Base-by-base conservation (phyloP, 2,329 filamentous ascomycete species). In the Parastagonospora avenae region DNA sequence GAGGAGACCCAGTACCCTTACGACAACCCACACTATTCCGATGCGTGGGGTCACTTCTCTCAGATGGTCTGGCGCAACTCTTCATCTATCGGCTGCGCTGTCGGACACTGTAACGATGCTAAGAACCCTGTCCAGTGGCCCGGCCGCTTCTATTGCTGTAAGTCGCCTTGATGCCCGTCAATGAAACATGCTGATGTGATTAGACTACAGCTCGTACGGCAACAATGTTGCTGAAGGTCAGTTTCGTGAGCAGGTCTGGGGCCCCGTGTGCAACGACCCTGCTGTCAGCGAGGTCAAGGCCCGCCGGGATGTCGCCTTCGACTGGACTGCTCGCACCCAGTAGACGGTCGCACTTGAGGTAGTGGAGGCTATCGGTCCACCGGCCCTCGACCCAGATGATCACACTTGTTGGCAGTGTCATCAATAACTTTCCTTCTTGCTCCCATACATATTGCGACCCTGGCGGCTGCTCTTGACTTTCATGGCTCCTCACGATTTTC, bases 61-160 rank as follows among this genome's bases (percentile, higher is more conserved):
- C 72, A 75, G 62, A 58, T 75, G 57, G 71, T 75, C 43, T 75
- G 72, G 72, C 70, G 70, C 42, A 68, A 70, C 52, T 64, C 62
- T 10, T 57, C 64, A 2, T 65, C 61, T n/a, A 53, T 75, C 28
- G 72, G 72, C 32, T 75, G 72, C 50, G 71, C 72, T 36, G 35
- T 72, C 3, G 61, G 58, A 14, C 55, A 65, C 46, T 72, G 71
- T 58, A 52, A 59, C 37, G 48, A 52, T 24, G 19, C 19, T 19
- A 36, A 48, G 14, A 56, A 49, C 16, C 39, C 43, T 9, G 59
- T 58, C 12, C 29, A 55, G 14, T 68, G 46, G 44, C 64, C 70
- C 2, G 68, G 53, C n/a, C 71, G 71, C 46, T 56, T 74, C 50
- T 71, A 68, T 55, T 74, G 71, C 67, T 71, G 71, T 72, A 49